These are phyloP conservation scores for Dipteronia sinensis DNA, from an alignment of 345 rosid genomes.

Conservation along the genomic window DNA sequence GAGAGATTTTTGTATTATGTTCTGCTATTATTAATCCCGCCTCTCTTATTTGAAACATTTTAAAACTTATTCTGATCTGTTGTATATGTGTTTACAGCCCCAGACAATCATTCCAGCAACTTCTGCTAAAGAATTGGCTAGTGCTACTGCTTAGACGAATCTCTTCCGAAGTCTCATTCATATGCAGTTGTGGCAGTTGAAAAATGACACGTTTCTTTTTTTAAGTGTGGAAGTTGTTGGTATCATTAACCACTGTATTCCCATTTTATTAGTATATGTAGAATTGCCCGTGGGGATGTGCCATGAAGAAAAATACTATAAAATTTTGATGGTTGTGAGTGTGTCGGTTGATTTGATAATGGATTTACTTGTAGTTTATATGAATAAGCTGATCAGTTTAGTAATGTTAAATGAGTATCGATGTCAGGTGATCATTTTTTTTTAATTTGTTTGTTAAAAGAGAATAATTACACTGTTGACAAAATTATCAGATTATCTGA, in stretches of 20 bases:
- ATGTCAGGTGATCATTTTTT: neutral
- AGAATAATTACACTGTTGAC: too few relatives aligned
- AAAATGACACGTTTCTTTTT: neutral
- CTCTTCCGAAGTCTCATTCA: neutral
- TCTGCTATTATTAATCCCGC: neutral
- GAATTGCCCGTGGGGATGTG: neutral
- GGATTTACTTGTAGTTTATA: neutral
- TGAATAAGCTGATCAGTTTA: slow-evolving; percentile 7
- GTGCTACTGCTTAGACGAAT: slow-evolving; percentile 35
- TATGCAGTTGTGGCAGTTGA: neutral
- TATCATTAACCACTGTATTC: neutral
- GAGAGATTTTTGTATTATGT: neutral
- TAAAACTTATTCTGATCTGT: neutral
- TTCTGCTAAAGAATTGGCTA: slow-evolving; percentile 34
- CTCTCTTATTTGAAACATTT: neutral
- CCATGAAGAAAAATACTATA: neutral
- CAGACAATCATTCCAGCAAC: slow-evolving; percentile 38
- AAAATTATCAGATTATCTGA: too few relatives aligned
- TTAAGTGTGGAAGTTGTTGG: neutral
- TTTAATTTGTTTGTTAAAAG: neutral
- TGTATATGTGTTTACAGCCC: slow-evolving; percentile 40
- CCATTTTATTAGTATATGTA: neutral
- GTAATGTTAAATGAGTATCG: neutral
- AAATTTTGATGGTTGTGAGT: slow-evolving; percentile 2
- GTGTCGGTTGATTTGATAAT: neutral